These are phyloP conservation scores for Truncatella angustata DNA, from an alignment of 2,329 filamentous ascomycete species.

Conservation along the genomic window DNA sequence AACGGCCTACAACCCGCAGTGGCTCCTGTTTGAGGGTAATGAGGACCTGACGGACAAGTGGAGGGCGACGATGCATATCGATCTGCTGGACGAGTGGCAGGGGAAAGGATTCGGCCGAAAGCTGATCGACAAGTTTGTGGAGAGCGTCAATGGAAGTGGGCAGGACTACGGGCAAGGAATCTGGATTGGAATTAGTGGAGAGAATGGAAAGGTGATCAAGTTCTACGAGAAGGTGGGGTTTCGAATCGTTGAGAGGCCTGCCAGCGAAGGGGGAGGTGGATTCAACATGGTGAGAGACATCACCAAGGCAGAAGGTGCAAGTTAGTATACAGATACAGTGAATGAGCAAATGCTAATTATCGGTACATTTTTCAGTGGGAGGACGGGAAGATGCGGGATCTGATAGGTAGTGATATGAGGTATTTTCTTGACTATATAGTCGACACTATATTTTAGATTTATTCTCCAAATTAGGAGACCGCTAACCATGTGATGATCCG, in stretches of 20 bases:
- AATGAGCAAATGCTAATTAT: no score
- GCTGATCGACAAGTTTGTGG: conserved; percentile 40
- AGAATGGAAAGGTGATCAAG: conserved; percentile 45
- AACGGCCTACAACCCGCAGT: conserved; percentile 37
- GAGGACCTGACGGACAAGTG: conserved; percentile 32
- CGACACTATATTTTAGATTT: background rate
- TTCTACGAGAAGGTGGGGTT: conserved; percentile 50
- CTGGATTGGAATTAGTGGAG: conserved; percentile 42
- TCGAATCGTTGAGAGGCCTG: conserved; percentile 29
- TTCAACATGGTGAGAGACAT: conserved; percentile 43
- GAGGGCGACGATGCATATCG: conserved; percentile 48
- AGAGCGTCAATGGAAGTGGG: conserved; percentile 28
- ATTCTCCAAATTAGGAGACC: background rate
- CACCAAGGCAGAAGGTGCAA: background rate
- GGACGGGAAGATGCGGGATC: no score
- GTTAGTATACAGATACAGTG: no score
- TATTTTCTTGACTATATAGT: background rate
- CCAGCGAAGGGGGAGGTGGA: conserved; percentile 29
- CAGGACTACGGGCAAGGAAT: conserved; percentile 34
- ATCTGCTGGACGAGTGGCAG: conserved; percentile 42
- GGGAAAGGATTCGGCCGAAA: conserved; percentile 42
- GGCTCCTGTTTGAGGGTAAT: conserved; percentile 38
- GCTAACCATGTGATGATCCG: background rate
- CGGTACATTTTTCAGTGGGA: no score
- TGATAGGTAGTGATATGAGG: no score